Evolutionary conservation across 208 protist genomes (phyloP).

Genomic region (Phytomonas sp.): DNA sequence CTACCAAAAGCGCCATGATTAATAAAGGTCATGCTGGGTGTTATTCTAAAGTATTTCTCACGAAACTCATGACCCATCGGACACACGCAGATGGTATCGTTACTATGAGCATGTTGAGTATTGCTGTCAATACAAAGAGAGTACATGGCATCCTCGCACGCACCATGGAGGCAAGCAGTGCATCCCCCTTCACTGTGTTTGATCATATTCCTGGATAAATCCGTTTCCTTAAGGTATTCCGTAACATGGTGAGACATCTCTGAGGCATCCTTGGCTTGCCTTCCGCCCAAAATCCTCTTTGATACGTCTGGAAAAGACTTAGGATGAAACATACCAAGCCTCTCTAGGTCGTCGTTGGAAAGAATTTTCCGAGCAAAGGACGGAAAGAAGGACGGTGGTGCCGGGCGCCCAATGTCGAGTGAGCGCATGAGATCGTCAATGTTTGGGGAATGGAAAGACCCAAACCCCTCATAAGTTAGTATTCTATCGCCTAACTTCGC

Average conservation of each 20-base stretch:
- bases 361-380: slow-evolving; percentile 42
- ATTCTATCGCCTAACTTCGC: slow-evolving; percentile 19
- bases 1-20: slow-evolving; percentile 92
- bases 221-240: neutral
- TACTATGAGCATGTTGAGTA: neutral
- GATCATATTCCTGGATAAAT: neutral
- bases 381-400: slow-evolving; percentile 26
- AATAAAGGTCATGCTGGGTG: slow-evolving; percentile 68
- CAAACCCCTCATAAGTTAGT: slow-evolving; percentile 81
- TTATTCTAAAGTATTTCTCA: slow-evolving; percentile 60
- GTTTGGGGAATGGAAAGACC: slow-evolving; percentile 89
- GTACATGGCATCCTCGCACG: neutral
- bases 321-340: neutral
- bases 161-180: neutral
- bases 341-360: slow-evolving; percentile 16
- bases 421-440: slow-evolving; percentile 57
- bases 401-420: slow-evolving; percentile 18
- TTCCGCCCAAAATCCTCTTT: neutral
- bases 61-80: slow-evolving; percentile 44
- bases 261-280: neutral
- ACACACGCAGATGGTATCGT: slow-evolving; percentile 2
- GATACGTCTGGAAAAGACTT: neutral
- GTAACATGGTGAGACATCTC: neutral
- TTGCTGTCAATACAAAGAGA: neutral
- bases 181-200: neutral